Evolutionary conservation across 2,329 filamentous ascomycete species (phyloP), one percentile per base, ranked within the genome.

Genomic region (Cordyceps cateniannulata): DNA sequence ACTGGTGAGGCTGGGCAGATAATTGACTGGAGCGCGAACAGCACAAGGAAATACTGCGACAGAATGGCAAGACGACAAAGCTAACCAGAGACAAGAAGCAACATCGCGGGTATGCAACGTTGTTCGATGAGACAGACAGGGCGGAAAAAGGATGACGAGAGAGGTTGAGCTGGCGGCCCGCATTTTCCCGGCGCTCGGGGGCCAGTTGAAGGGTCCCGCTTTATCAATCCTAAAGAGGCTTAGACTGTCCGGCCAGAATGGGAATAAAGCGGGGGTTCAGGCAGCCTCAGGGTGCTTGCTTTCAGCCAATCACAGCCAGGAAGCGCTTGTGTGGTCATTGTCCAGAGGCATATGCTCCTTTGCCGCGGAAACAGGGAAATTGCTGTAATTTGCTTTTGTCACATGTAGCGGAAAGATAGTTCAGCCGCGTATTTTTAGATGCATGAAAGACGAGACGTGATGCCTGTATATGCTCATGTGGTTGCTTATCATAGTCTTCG

Each of bases 191-290:
- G 22, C 55, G 18, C 24, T 27, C n/a, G n/a, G n/a, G n/a, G n/a
- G n/a, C n/a, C 29, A 25, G 45, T n/a, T 29, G 5, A 6, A 32
- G 27, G 18, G 32, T 22, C 47, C 45, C 56, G 16, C 45, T 8
- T 32, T 8, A 14, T 50, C 16, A n/a, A 1, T 20, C 22, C 29
- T 6, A 24, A 58, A 50, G 22, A n/a, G 25, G 48, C 18, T 42
- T 25, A 52, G 24, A n/a, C 20, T 7, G 9, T 14, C 18, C 32
- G 5, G n/a, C 56, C 56, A 18, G 12, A 35, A 59, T 24, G 48
- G 56, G 56, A 51, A 59, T 22, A 59, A 52, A 59, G 56, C 38
- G 56, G 56, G 56, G 29, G 10, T 52, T 52, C 56, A 52, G 48
- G 38, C n/a, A 51, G 56, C 56, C 56, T 59, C 56, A n/a, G 35